Conservation (phyloP, 2,329 filamentous ascomycete species). For the Phyllosticta paracitricarpa region DNA sequence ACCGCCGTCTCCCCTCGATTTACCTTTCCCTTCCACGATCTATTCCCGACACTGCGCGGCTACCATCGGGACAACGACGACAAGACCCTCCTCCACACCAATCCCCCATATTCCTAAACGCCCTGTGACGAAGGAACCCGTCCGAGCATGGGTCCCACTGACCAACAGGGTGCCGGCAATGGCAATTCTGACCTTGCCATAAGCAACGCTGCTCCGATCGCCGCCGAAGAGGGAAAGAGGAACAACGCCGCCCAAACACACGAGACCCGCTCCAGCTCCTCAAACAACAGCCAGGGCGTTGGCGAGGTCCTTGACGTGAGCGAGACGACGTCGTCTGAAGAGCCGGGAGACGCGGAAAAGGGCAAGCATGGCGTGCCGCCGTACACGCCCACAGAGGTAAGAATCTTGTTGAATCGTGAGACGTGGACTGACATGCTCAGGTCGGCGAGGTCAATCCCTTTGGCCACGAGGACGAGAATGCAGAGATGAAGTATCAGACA, state of each 20-base stretch:
- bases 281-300: background rate
- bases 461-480: constrained; percentile 20
- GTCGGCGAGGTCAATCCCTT: constrained; percentile 13
- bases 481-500: constrained; percentile 41
- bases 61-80: background rate
- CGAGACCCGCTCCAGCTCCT: constrained; percentile 9
- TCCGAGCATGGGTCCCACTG: constrained; percentile 5
- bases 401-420: background rate
- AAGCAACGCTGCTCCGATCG: constrained; percentile 4
- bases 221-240: constrained; percentile 1
- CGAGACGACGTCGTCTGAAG: background rate
- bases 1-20: constrained; percentile 6
- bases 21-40: constrained; percentile 2
- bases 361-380: background rate
- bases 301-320: background rate
- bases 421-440: background rate
- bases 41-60: background rate
- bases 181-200: constrained; percentile 1
- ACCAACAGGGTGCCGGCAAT: background rate
- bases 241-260: background rate
- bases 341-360: constrained; percentile 2
- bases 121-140: background rate
- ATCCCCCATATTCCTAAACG: background rate
- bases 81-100: background rate
- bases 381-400: constrained; percentile 2